Conservation (phyloP, 805 yeast genomes). For the Candida arabinofermentans region DNA sequence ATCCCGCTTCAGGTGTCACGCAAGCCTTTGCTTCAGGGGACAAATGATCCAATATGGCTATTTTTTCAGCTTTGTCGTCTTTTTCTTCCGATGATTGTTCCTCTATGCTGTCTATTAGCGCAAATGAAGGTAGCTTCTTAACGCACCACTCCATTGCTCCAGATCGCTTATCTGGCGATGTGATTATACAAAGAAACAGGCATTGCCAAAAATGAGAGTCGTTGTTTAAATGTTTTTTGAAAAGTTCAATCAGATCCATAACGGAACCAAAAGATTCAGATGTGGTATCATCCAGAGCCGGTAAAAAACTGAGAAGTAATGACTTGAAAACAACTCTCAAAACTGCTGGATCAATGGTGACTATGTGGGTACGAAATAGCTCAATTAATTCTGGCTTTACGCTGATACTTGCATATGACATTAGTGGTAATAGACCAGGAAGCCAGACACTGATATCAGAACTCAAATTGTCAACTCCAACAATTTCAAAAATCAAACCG, state of each 20-base stretch:
- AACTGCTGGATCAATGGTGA: slow-evolving; percentile 44
- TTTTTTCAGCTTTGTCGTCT: slow-evolving; percentile 16
- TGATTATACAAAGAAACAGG: slow-evolving; percentile 66
- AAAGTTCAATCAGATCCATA: slow-evolving; percentile 53
- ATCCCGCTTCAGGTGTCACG: slow-evolving; percentile 73
- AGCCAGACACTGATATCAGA: slow-evolving; percentile 71
- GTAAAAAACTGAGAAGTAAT: slow-evolving; percentile 65
- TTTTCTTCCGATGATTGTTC: slow-evolving; percentile 2
- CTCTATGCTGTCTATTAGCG: slow-evolving; percentile 5
- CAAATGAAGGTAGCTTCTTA: slow-evolving; percentile 60
- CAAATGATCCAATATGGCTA: slow-evolving; percentile 17
- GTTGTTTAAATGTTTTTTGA: slow-evolving; percentile 54
- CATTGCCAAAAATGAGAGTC: slow-evolving; percentile 86
- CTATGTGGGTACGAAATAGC: slow-evolving; percentile 52
- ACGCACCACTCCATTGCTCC: slow-evolving; percentile 82
- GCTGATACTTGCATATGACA: slow-evolving; percentile 84
- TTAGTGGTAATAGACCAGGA: slow-evolving; percentile 86
- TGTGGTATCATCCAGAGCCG: slow-evolving; percentile 91
- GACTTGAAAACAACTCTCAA: slow-evolving; percentile 63
- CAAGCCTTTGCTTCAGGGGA: slow-evolving; percentile 51
- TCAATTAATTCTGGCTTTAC: slow-evolving; percentile 76
- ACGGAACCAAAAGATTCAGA: slow-evolving; percentile 72
- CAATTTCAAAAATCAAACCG: slow-evolving; percentile 58
- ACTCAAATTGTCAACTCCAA: slow-evolving; percentile 54
- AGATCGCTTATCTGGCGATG: slow-evolving; percentile 72